Evolutionary conservation across 208 protist species (phyloP), one percentile per base, ranked within the genome.

Genomic region (Leishmania guyanensis): DNA sequence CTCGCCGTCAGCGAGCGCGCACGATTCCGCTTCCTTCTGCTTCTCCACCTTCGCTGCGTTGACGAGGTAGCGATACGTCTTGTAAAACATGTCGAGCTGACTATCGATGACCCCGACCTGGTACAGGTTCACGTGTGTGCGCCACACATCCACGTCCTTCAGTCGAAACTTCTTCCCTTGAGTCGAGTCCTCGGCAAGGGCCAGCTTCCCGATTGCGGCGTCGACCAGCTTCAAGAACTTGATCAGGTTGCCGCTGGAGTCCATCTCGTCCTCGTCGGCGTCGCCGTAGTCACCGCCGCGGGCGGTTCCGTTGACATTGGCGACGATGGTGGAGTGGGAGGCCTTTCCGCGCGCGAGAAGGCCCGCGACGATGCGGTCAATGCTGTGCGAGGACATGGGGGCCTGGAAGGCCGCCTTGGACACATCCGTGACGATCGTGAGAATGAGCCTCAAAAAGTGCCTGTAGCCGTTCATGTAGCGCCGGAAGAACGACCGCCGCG

Each of bases 381-480:
- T 79, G 56, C 71, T 66, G 1, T 62, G 26, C 10, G 51, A 74
- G 14, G 80, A 86, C 54, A 81, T 68, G 78, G 84, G 82, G 3
- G 74, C 50, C 46, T 76, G 43, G 58, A 84, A 80, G 70, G 79
- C 50, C 51, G 87, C 66, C 83, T 89, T 92, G 46, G 80, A 77
- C 3, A 75, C 77, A 64, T 91, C 83, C 69, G 83, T 75, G 53
- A 91, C 82, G 33, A 97, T 65, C 16, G 92, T 97, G 33, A 97
- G 74, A 69, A 95, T 77, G 66, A 93, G 87, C 0, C 93, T 90
- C 39, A 95, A 62, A 51, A 91, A 94, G 64, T 82, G 51, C 54
- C n/a, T 53, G 50, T 82, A 85, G 82, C 82, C 82, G 16, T 79
- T 75, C 26, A 82, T 48, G 51, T 71, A 80, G 66, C 71, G 60